Evolutionary conservation across 2,329 filamentous ascomycete genomes (phyloP), one percentile per base, ranked within the genome.

Genomic region (Stylonectria norvegica): DNA sequence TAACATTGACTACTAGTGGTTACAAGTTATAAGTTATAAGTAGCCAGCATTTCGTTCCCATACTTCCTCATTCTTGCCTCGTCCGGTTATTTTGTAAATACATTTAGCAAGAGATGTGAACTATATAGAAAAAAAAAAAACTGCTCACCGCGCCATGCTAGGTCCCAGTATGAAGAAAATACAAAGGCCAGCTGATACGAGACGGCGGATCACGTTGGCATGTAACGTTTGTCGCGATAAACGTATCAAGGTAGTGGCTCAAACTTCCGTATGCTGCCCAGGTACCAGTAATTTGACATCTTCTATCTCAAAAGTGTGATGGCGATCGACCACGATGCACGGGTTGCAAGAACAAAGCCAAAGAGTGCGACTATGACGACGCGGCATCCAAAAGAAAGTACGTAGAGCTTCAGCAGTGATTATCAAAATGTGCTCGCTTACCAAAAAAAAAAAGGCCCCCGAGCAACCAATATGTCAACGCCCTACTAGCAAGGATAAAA

Each of bases 161-260:
- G n/a, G n/a, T n/a, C n/a, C n/a, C n/a, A n/a, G n/a, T n/a, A 25
- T 25, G 22, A 25, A 25, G 22, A 7, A 7, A 25, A 7, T 12
- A 12, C 12, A 7, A 12, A 25, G 12, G 12, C 22, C 7, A 25
- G 12, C 22, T 7, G 22, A 12, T 25, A 25, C 22, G 4, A 30
- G 46, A 23, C 39, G 34, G 20, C 33, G 43, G 22, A 25, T 46
- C 8, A 46, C 41, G 15, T 34, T 47, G 3, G 44, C 44, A 10
- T 47, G 44, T 17, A 47, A 47, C 36, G 37, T 33, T 10, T 47
- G 44, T 10, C 37, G 44, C 4, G 31, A 31, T 7, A 47, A 47
- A 18, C 20, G 44, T 6, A 47, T 35, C 27, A 47, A 47, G 34
- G 42, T 44, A 36, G 23, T 18, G 4, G 16, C 8, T 7, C 18